A percentile compares a stretch with the other conserved stretches of the same genome.
Conservation (phyloP, 352 stramenopile species). For the Globisporangium alternatum region DNA sequence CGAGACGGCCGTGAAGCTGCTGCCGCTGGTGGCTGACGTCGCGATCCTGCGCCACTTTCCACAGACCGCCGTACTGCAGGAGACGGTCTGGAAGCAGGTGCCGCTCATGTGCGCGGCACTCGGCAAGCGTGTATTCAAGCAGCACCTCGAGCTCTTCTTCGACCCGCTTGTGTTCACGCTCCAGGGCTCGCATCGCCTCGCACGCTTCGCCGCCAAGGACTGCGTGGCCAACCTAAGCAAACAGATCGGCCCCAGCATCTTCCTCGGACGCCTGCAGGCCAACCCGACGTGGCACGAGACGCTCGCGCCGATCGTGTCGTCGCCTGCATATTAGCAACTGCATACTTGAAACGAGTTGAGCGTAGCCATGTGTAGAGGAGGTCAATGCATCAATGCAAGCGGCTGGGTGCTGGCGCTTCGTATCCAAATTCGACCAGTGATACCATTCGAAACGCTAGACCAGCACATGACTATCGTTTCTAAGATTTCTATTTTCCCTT, state of each 20-base stretch:
- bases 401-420: neutral
- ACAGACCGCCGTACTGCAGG: slow-evolving; percentile 69
- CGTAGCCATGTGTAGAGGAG: neutral
- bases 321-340: neutral
- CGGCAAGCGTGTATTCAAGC: slow-evolving; percentile 84
- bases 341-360: neutral
- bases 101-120: slow-evolving; percentile 67
- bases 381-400: neutral
- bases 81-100: slow-evolving; percentile 86
- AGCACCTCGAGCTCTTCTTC: slow-evolving; percentile 82
- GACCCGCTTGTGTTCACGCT: slow-evolving; percentile 80
- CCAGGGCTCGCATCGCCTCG: slow-evolving; percentile 64
- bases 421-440: neutral
- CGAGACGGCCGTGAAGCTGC: slow-evolving; percentile 42
- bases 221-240: slow-evolving; percentile 73
- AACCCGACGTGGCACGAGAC: slow-evolving; percentile 58
- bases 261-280: slow-evolving; percentile 69
- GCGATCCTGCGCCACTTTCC: slow-evolving; percentile 76
- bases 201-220: slow-evolving; percentile 68
- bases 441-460: neutral
- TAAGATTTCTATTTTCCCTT: neutral
- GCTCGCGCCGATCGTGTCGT: slow-evolving; percentile 38
- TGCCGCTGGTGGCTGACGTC: slow-evolving; percentile 63
- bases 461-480: neutral
- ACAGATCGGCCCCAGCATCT: slow-evolving; percentile 82